These are phyloP conservation scores for Sphagnum magellanicum DNA, from an alignment of 228 moss, liverwort and hornwort genomes.

Conservation along the genomic window DNA sequence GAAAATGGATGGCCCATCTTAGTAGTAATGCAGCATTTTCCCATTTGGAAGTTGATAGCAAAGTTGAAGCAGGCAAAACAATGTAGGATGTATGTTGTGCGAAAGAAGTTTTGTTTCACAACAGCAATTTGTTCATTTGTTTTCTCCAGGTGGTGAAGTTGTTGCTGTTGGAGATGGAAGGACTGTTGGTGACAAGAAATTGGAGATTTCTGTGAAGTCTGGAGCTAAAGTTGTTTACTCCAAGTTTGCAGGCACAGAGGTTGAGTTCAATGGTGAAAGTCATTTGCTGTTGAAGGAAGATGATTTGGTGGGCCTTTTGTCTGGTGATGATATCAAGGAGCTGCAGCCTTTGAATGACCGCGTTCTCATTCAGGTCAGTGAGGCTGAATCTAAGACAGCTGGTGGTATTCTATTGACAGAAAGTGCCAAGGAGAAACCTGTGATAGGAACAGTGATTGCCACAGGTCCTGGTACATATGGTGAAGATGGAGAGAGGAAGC, in stretches of 20 bases:
- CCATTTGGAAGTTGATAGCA: too few species aligned
- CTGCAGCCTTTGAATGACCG: not conserved
- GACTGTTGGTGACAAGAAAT: slow-evolving; percentile 37
- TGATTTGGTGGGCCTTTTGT: slow-evolving; percentile 23
- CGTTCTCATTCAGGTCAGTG: not conserved
- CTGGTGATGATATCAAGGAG: not conserved
- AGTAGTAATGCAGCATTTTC: too few species aligned
- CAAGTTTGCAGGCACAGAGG: slow-evolving; percentile 53
- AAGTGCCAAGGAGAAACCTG: not conserved
- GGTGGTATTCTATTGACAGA: not conserved
- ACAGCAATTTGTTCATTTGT: not conserved
- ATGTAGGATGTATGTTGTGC: too few species aligned
- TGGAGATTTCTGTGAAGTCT: slow-evolving; percentile 14
- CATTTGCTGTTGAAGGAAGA: slow-evolving; percentile 39
- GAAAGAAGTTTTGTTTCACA: too few species aligned
- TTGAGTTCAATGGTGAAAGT: slow-evolving; percentile 42
- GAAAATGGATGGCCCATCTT: too few species aligned
- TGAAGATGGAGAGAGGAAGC: not conserved
- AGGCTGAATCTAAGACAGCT: not conserved
- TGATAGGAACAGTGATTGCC: not conserved
- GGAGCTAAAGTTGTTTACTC: slow-evolving; percentile 40
- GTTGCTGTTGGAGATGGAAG: slow-evolving; percentile 42
- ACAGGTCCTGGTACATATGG: not conserved
- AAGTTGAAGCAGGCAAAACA: too few species aligned
- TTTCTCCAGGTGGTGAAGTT: slow-evolving; percentile 23